A percentile compares a stretch with the other conserved stretches of the same genome.
These are phyloP conservation scores for Erysimum cheiri DNA, from an alignment of 441 rosid genomes.

Conservation along the genomic window DNA sequence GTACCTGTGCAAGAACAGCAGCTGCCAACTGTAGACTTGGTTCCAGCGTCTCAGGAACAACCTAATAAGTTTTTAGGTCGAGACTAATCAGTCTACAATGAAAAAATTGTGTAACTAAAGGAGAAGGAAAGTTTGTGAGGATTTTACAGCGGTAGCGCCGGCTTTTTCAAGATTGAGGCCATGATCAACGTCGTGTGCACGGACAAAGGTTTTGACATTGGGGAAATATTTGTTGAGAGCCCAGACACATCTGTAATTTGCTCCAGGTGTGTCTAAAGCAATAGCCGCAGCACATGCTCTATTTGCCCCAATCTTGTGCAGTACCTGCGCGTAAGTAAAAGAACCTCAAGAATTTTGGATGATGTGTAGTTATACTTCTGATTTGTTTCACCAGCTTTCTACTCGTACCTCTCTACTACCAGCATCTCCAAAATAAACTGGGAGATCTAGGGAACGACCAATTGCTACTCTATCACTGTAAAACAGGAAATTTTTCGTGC, in stretches of 20 bases:
- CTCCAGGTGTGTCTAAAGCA: conserved; percentile 95
- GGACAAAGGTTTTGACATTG: conserved; percentile 92
- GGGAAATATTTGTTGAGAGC: conserved; percentile 97
- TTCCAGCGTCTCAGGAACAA: conserved; percentile 97
- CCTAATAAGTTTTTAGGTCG: conserved; percentile 53
- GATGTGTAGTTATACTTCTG: background rate
- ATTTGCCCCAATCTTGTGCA: conserved; percentile 94
- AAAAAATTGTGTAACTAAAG: background rate
- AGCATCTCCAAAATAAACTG: conserved; percentile 96
- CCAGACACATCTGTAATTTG: conserved; percentile 99
- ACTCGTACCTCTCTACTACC: conserved; percentile 91
- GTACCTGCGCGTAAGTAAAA: conserved; percentile 56
- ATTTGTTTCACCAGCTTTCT: background rate
- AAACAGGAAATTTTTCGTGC: conserved; percentile 11
- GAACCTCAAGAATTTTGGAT: background rate
- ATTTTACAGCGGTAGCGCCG: conserved; percentile 92
- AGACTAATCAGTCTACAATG: conserved; percentile 15
- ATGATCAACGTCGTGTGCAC: conserved; percentile 97
- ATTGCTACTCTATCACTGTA: conserved; percentile 94
- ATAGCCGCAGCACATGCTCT: conserved; percentile 98
- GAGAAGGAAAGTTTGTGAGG: conserved; percentile 33
- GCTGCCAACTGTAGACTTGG: conserved; percentile 99
- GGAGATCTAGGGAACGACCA: conserved; percentile 95
- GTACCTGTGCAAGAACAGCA: conserved; percentile 97
- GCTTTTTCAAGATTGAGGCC: conserved; percentile 98